Evolutionary conservation across 2,329 filamentous ascomycete genomes (phyloP).

Genomic region (Aspergillus floridensis): DNA sequence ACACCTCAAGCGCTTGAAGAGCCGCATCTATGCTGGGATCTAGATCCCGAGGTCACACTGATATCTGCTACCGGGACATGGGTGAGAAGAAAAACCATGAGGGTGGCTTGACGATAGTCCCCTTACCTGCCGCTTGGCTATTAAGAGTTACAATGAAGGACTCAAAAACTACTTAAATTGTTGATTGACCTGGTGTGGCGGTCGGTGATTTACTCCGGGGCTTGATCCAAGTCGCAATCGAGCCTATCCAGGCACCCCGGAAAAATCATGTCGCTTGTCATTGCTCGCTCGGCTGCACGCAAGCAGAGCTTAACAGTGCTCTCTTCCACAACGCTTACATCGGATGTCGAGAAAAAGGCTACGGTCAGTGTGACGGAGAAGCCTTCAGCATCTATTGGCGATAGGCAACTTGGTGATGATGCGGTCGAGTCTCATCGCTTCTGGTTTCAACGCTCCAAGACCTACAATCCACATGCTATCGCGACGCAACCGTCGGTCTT

Average conservation of each 20-base stretch:
- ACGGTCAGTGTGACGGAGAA: constrained; percentile 2
- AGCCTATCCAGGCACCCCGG: background rate
- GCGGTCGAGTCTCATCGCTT: constrained; percentile 24
- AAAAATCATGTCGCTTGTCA: constrained; percentile 13
- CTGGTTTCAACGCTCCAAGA: constrained; percentile 29
- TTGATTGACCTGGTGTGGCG: background rate
- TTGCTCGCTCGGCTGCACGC: constrained; percentile 9
- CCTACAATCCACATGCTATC: constrained; percentile 26
- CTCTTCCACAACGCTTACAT: background rate
- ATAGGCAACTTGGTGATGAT: constrained; percentile 15
- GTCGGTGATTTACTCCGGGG: background rate
- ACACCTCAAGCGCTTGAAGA: background rate
- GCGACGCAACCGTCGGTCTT: constrained; percentile 48
- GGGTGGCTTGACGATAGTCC: background rate
- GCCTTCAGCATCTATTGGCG: background rate
- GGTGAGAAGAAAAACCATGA: background rate
- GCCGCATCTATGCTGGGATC: background rate
- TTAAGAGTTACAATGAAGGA: background rate
- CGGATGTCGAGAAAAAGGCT: constrained; percentile 12
- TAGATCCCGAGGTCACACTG: background rate
- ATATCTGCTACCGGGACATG: background rate
- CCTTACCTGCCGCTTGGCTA: background rate
- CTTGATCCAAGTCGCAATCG: background rate
- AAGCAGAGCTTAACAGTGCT: background rate
- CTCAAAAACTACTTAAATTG: background rate